Percentiles rank a stretch among this genome's conserved stretches.
These are phyloP conservation scores for Ogataea allantospora DNA, from an alignment of 805 yeast genomes.

Conservation along the genomic window DNA sequence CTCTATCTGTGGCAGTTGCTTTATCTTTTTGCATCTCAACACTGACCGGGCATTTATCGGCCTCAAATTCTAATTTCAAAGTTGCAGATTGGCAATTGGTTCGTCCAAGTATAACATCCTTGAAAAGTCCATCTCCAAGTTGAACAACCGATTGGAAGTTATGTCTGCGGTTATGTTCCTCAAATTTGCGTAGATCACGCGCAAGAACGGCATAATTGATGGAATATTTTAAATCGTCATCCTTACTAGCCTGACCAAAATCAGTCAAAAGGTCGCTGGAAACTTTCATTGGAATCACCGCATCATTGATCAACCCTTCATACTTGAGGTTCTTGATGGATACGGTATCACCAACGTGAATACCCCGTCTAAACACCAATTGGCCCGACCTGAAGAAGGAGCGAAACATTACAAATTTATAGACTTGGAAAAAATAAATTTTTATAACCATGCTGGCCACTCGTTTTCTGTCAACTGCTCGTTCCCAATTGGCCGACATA, in stretches of 20 bases:
- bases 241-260: constrained; percentile 68
- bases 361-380: background rate
- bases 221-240: constrained; percentile 79
- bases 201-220: constrained; percentile 87
- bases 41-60: constrained; percentile 7
- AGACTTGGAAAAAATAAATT: too few species aligned
- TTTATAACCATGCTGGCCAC: constrained; percentile 17
- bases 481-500: constrained; percentile 51
- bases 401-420: too few species aligned
- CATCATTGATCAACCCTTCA: constrained; percentile 14
- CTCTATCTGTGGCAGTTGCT: background rate
- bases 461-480: constrained; percentile 30
- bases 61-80: constrained; percentile 14
- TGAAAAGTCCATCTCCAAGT: constrained; percentile 28
- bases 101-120: constrained; percentile 20
- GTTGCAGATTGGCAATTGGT: constrained; percentile 19
- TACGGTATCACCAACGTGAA: constrained; percentile 36
- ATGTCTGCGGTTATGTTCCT: constrained; percentile 40
- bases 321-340: constrained; percentile 49
- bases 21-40: constrained; percentile 10
- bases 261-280: constrained; percentile 62
- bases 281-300: constrained; percentile 13
- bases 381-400: constrained; percentile 1
- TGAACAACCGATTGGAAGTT: constrained; percentile 44
- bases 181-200: constrained; percentile 54